Evolutionary conservation across 1,284 basidiomycete genomes (phyloP), one percentile per base, ranked within the genome.

Genomic region (Porogramme epimiltina): DNA sequence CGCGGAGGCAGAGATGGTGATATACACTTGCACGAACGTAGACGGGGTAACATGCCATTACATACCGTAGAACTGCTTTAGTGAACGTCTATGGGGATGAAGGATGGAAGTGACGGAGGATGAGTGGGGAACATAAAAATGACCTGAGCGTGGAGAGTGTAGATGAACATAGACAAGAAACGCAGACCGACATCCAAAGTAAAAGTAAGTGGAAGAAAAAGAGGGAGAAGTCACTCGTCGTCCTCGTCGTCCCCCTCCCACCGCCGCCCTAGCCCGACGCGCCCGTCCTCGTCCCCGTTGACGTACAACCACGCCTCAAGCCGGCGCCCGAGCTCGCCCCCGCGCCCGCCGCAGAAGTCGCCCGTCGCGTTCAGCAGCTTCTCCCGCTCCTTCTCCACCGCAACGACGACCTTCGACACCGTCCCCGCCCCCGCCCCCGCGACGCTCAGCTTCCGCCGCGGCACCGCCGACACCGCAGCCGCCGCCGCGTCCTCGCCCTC

Each of bases 321-420:
- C 48, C 87, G 68, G 43, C 85, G 70, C 22, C 87, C 87, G 5
- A 90, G 70, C 71, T 90, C 87, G 4, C 87, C 88, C 0, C 87
- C 87, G 4, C 84, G 76, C 26, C 88, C 87, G 39, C 87, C 87
- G 63, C 87, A 89, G 20, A 84, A 78, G 65, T 89, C 88, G 0
- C 87, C 87, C 18, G 80, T 84, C 42, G 75, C 80, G 52, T 82
- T 77, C 62, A 90, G 68, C 73, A 82, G 79, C 70, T 83, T 80
- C 68, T 89, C 86, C 65, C 74, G 62, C 64, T 75, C 77, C 59
- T 69, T 76, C 66, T 87, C 86, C 54, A 76, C 77, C 36, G 75
- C 75, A 52, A 84, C 74, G 52, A 68, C 62, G 36, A 68, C 52
- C 50, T 54, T 54, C 9, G 58, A 51, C 26, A 50, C 49, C 40